These are phyloP conservation scores for Trichophaea hybrida DNA, from an alignment of 2,329 filamentous ascomycete species.

Conservation along the genomic window DNA sequence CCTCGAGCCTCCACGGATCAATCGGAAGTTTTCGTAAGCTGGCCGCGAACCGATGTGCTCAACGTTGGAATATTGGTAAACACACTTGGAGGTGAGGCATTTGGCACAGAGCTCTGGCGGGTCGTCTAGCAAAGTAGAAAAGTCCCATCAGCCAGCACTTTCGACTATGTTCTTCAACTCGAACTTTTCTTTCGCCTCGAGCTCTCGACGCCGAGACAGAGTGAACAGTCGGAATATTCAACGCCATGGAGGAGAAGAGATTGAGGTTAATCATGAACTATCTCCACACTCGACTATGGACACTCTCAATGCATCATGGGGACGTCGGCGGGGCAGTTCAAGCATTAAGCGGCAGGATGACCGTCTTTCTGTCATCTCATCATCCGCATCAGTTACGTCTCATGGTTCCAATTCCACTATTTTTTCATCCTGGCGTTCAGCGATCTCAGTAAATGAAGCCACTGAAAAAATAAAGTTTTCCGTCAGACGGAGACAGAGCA, in stretches of 20 bases:
- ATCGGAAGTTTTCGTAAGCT: too few species aligned
- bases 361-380: background rate
- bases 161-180: conserved; percentile 3
- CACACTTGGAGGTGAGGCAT: background rate
- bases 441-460: background rate
- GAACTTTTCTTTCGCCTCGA: conserved; percentile 3
- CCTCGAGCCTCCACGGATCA: too few species aligned
- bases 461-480: background rate
- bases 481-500: too few species aligned
- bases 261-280: background rate
- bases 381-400: background rate
- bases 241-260: background rate
- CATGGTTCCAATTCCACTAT: background rate
- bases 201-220: background rate
- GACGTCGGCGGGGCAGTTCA: background rate
- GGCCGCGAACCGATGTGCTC: too few species aligned
- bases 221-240: background rate
- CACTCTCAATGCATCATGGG: background rate
- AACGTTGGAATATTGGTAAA: too few species aligned
- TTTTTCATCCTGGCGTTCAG: background rate
- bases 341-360: background rate
- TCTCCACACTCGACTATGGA: background rate
- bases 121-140: background rate
- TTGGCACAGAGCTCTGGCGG: background rate
- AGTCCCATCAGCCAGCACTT: background rate